These are phyloP conservation scores for Populus trichocarpa DNA, from an alignment of 441 rosid species.

Conservation along the genomic window DNA sequence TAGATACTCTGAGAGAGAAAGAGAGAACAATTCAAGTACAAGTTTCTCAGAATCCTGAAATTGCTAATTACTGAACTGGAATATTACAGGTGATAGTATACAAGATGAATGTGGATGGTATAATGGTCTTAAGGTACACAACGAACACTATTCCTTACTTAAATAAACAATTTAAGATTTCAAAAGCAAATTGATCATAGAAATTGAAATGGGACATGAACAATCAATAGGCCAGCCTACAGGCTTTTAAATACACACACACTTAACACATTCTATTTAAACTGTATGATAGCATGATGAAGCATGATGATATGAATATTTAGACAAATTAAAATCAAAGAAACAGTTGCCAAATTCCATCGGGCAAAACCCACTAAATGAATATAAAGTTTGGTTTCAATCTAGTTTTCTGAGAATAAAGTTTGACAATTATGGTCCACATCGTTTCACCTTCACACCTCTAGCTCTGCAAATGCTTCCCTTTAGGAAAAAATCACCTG, in stretches of 20 bases:
- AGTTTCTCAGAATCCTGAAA: neutral
- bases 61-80: neutral
- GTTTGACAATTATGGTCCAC: neutral
- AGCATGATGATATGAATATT: neutral
- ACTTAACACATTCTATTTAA: neutral
- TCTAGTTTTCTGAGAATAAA: neutral
- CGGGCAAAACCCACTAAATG: neutral
- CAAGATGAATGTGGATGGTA: neutral
- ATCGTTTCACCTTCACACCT: neutral
- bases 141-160: neutral
- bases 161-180: neutral
- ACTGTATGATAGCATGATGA: neutral
- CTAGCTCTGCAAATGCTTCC: neutral
- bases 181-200: neutral
- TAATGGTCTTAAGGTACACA: neutral
- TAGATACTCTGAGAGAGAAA: slow-evolving; percentile 61
- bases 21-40: neutral
- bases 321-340: neutral
- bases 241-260: neutral
- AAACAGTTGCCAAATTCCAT: neutral
- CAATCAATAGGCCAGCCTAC: neutral
- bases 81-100: neutral
- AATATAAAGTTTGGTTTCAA: neutral
- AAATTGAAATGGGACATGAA: neutral
- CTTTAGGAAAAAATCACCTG: neutral